Base-by-base conservation (phyloP, 108 stramenopile species). In the Chaetoceros muelleri region DNA sequence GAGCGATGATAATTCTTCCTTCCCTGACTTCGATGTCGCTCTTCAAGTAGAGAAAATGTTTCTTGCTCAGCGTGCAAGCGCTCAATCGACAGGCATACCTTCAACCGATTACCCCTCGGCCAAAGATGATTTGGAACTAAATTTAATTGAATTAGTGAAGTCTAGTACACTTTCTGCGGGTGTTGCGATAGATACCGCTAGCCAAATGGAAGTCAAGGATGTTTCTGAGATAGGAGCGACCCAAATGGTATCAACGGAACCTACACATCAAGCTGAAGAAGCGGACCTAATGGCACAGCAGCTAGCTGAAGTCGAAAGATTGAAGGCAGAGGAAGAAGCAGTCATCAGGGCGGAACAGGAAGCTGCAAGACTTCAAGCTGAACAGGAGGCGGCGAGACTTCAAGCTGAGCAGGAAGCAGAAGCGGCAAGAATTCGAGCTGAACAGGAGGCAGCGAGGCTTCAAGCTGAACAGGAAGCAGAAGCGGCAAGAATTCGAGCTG, bases 41-140 rank as follows among this genome's bases (percentile, higher is more conserved):
- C 70, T 98, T 21, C 84, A 95, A 70, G 95, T 95, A 19, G 93
- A 95, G 66, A 62, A 81, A 73, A 84, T 94, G 84, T 94, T 94
- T 57, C 51, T 88, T 55, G 69, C 69, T 45, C 85, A 94, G 61
- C 69, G 93, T 7, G 84, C 76, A 24, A 63, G 66, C n/a, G 70
- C 80, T 17, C 76, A 70, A 45, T 73, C 64, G 30, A 71, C 67
- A 46, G 86, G 86, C 51, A 80, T 94, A 64, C 66, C 85, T 16
- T 75, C 88, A 2, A 57, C 52, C 13, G 82, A 88, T 44, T 94
- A 90, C 60, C 72, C 69, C 26, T 84, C 87, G n/a, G 89, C 93
- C 27, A 87, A 87, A 74, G 87, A 78, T 57, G 93, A 94, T 58
- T 69, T 94, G 52, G 87, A 90, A 52, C 63, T 94, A 44, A 86